Percentiles rank a stretch among this genome's conserved stretches.
Evolutionary conservation across 2,329 filamentous ascomycete species (phyloP).

Genomic region (Trichophyton benhamiae): DNA sequence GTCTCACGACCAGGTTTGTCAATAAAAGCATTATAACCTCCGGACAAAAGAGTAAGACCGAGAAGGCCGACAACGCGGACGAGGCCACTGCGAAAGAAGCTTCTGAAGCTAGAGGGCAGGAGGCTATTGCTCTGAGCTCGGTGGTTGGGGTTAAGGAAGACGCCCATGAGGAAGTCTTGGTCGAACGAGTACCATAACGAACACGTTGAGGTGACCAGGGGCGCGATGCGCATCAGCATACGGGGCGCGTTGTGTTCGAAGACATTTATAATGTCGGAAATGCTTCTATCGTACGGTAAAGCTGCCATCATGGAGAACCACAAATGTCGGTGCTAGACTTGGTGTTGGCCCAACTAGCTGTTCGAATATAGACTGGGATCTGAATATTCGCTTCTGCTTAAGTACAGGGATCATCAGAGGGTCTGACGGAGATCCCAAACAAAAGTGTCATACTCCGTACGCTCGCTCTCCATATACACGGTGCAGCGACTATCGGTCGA

Average conservation of each 20-base stretch:
- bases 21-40: neutral
- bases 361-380: no score
- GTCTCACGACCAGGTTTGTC: neutral
- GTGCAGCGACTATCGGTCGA: no score
- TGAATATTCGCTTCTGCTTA: no score
- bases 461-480: no score
- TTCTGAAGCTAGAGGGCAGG: conserved; percentile 34
- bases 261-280: neutral
- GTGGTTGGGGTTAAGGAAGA: conserved; percentile 14
- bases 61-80: conserved; percentile 8
- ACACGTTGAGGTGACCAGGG: conserved; percentile 38
- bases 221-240: conserved; percentile 30
- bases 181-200: conserved; percentile 37
- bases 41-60: conserved; percentile 3
- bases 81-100: conserved; percentile 30
- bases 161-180: conserved; percentile 18
- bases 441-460: no score
- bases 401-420: no score
- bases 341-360: no score
- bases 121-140: conserved; percentile 18
- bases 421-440: no score
- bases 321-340: no score
- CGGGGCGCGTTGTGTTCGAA: conserved; percentile 7
- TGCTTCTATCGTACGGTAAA: no score
- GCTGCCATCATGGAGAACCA: no score